Evolutionary conservation across 2,329 filamentous ascomycete genomes (phyloP), one percentile per base, ranked within the genome.

Genomic region (Plectosphaerella cucumerina): DNA sequence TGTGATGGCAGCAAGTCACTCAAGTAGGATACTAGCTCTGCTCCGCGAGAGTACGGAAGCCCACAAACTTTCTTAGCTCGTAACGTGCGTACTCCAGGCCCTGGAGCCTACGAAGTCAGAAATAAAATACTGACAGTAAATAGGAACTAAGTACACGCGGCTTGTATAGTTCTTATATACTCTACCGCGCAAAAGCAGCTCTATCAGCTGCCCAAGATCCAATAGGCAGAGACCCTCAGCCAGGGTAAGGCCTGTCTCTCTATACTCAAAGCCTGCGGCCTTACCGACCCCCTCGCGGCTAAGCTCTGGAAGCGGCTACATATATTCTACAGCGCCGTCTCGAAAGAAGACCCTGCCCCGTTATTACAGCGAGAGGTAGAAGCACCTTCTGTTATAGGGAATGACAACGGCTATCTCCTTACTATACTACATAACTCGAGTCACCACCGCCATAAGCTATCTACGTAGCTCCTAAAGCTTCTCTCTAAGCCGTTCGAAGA

Each of bases 71-170:
- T 64, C 59, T 33, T 67, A 63, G 62, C 51, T 66, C 5, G 58
- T 65, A 12, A 63, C 66, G 65, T 66, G 56, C 50, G 61, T 48
- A 26, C 23, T 26, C 23, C 23, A 26, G 23, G 23, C 9, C 23
- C 23, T 26, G 23, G 5, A 26, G 23, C 23, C 23, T 9, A 26
- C 23, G 23, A 5, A 26, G 23, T 26, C 23, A 26, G 23, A 26
- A 26, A 5, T 5, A 5, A 26, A 26, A 26, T 42, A 18, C 11
- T 37, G 2, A 41, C 10, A 21, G n/a, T 31, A 15, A 9, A 14
- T 4, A 68, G 64, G 14, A 61, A 64, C 21, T 63, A 68, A 58
- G 50, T 64, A 2, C 64, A 66, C 43, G 60, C 62, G 1, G 56
- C 63, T 1, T 63, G 61, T 47, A 54, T 62, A 9, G 58, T 65